Evolutionary conservation across 1,139 yeast species (phyloP), one percentile per base, ranked within the genome.

Genomic region (Pichia sp.): DNA sequence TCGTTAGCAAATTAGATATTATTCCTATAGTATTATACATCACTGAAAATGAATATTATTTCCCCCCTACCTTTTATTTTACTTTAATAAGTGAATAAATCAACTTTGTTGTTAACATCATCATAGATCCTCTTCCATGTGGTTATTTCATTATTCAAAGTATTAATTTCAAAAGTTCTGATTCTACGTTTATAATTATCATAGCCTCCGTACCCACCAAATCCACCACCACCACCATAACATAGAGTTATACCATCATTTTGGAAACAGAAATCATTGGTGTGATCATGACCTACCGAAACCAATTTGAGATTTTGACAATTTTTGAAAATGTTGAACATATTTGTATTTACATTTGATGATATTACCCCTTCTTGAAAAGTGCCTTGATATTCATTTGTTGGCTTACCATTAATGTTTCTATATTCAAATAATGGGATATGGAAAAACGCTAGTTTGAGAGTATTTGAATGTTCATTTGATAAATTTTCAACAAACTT

Each of bases 131-230:
- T 68, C 64, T 89, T 89, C 90, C 95, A 88, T 1, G 88, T 76
- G 42, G 65, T 64, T 32, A 90, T 79, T 1, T 76, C 12, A 7
- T 13, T 20, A 4, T 35, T 27, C 1, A 66, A 63, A 1, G 80
- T 67, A 62, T 88, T 82, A 15, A 89, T 59, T 41, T 85, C 89
- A 63, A 73, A 90, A 0, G 82, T 59, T 46, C 97, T 71, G 47
- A 88, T 61, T 50, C 97, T 73, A 57, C 98, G 76, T 13, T 83
- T 70, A 44, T 84, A 86, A 0, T 92, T 95, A 0, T 88, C 90
- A 61, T 89, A 87, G 0, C 96, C 96, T 13, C 84, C 96, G 61
- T 89, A 89, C 0, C 96, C 98, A 39, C 97, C 97, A 67, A 86
- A 94, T 4, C 97, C 98, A 2, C 77, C 74, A 0, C 84, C 96